Percentiles rank a stretch among this genome's conserved stretches.
Evolutionary conservation across 805 yeast genomes (phyloP).

Genomic region (Metschnikowia rubicola): DNA sequence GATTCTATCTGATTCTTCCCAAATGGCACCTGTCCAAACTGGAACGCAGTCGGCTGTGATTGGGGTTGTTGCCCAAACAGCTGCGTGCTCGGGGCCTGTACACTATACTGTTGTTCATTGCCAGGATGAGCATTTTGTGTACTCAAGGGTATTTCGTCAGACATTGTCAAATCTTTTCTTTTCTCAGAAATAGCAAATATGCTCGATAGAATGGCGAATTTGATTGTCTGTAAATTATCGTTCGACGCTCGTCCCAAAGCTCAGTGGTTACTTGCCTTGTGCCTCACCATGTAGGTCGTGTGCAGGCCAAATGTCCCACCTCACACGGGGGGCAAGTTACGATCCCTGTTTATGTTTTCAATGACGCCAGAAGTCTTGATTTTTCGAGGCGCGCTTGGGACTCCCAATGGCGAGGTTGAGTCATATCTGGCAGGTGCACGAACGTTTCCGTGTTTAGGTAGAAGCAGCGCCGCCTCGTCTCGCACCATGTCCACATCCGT

Average conservation of each 20-base stretch:
- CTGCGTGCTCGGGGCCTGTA: not conserved
- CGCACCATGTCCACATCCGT: constrained; percentile 38
- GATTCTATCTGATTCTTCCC: too few species aligned
- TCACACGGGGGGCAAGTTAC: constrained; percentile 20
- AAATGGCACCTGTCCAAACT: not conserved
- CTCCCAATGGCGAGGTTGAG: constrained; percentile 11
- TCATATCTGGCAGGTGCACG: constrained; percentile 4
- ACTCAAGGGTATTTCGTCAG: constrained; percentile 27
- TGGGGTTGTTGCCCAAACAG: not conserved
- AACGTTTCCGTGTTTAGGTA: constrained; percentile 23
- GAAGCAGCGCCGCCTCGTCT: constrained; percentile 29
- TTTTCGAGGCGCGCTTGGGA: constrained; percentile 24
- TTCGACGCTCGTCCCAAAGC: too few species aligned
- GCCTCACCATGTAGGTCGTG: not conserved
- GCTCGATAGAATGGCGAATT: not conserved
- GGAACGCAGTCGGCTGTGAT: not conserved
- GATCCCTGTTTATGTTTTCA: constrained; percentile 20
- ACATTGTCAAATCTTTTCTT: constrained; percentile 18
- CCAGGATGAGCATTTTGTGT: constrained; percentile 4
- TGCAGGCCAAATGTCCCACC: not conserved
- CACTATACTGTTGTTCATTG: too few species aligned
- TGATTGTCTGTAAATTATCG: too few species aligned
- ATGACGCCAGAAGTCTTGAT: constrained; percentile 22
- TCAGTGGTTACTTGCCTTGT: too few species aligned
- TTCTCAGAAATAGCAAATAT: not conserved